Conservation (phyloP, 345 rosid species). For the Gossypium longicalyx region DNA sequence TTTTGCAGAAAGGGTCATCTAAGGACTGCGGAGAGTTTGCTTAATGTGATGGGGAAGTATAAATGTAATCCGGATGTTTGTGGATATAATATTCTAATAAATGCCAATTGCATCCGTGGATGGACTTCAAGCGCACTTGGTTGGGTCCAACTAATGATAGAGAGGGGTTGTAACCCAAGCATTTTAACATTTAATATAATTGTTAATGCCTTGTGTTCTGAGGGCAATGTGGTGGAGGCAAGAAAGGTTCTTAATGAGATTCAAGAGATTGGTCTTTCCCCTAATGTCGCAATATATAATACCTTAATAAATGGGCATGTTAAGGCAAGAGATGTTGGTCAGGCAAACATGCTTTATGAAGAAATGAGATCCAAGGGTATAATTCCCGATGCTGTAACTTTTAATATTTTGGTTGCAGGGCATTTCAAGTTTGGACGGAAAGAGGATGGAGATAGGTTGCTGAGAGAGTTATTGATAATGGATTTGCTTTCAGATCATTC, state of each 20-base stretch:
- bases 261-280: slow-evolving; percentile 38
- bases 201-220: slow-evolving; percentile 50
- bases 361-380: slow-evolving; percentile 54
- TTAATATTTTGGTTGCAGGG: slow-evolving; percentile 60
- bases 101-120: slow-evolving; percentile 49
- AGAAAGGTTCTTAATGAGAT: slow-evolving; percentile 46
- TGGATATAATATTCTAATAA: slow-evolving; percentile 58
- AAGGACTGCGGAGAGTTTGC: slow-evolving; percentile 48
- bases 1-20: slow-evolving; percentile 52
- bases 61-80: slow-evolving; percentile 50
- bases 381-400: slow-evolving; percentile 59
- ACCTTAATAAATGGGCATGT: slow-evolving; percentile 63
- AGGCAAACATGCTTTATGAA: slow-evolving; percentile 47
- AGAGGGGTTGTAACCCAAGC: slow-evolving; percentile 48
- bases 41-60: slow-evolving; percentile 51
- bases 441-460: slow-evolving; percentile 48
- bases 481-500: slow-evolving; percentile 35
- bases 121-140: slow-evolving; percentile 33
- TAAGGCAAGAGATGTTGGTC: slow-evolving; percentile 53
- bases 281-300: slow-evolving; percentile 47
- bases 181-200: slow-evolving; percentile 43
- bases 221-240: slow-evolving; percentile 54
- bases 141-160: slow-evolving; percentile 53
- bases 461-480: slow-evolving; percentile 36
- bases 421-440: slow-evolving; percentile 51